phyloP scores from a whole-genome alignment of 2,329 filamentous ascomycete species.

The Penicillium decumbens region DNA sequence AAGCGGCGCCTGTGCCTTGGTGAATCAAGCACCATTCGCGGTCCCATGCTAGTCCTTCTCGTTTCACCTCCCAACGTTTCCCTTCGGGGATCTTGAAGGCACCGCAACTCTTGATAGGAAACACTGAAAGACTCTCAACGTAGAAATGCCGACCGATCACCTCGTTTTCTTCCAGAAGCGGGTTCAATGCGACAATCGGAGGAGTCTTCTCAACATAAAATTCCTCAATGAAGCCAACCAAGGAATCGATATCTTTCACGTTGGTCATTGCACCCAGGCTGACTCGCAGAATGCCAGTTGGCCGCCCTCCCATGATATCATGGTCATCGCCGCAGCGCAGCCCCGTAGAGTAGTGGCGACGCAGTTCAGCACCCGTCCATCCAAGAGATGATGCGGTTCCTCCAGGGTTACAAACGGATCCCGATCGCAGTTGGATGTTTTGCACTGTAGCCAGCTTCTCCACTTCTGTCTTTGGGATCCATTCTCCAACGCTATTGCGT shows the following conservation, averaged over 20 bases:
- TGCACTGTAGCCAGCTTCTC: slow-evolving; percentile 79
- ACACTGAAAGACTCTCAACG: slow-evolving; percentile 67
- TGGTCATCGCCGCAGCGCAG: slow-evolving; percentile 78
- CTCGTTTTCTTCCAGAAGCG: slow-evolving; percentile 12
- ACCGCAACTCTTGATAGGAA: slow-evolving; percentile 91
- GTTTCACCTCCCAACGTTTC: slow-evolving; percentile 67
- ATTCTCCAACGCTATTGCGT: slow-evolving; percentile 61
- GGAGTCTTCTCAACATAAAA: slow-evolving; percentile 53
- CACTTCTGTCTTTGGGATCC: slow-evolving; percentile 76
- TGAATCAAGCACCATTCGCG: slow-evolving; percentile 95
- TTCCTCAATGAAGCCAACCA: slow-evolving; percentile 67
- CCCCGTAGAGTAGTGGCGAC: slow-evolving; percentile 75
- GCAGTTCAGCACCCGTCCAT: slow-evolving; percentile 76
- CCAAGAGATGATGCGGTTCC: slow-evolving; percentile 70
- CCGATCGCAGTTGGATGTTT: slow-evolving; percentile 78
- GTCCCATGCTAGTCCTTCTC: slow-evolving; percentile 88
- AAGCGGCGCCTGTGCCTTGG: slow-evolving; percentile 71
- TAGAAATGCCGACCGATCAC: slow-evolving; percentile 37
- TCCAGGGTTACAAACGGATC: slow-evolving; percentile 87
- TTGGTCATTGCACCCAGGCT: slow-evolving; percentile 92
- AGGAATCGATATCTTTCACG: slow-evolving; percentile 64
- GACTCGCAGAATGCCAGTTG: slow-evolving; percentile 78
- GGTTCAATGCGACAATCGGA: slow-evolving; percentile 14
- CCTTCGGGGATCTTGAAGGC: slow-evolving; percentile 65
- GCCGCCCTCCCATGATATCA: slow-evolving; percentile 76